Conservation (phyloP, 495 filamentous ascomycete genomes). For the Rusavskia elegans region DNA sequence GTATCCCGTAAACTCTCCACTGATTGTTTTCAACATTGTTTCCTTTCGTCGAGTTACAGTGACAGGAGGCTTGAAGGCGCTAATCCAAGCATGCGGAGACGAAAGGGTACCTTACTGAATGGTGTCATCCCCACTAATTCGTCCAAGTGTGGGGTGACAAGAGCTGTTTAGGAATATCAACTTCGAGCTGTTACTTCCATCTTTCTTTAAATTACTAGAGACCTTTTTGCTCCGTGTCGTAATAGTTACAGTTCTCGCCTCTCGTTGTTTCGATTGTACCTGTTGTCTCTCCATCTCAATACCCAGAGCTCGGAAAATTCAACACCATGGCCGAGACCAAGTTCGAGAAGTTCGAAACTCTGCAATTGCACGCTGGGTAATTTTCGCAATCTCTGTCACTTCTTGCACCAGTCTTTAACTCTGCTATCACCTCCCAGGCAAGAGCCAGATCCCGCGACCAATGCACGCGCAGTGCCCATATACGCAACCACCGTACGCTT, state of each 20-base stretch:
- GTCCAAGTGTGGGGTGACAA: background rate
- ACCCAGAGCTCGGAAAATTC: background rate
- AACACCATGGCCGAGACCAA: background rate
- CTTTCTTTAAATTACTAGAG: background rate
- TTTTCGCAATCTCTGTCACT: conserved; percentile 9
- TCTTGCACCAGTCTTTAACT: conserved; percentile 6
- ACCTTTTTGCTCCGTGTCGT: background rate
- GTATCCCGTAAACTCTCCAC: too few relatives aligned
- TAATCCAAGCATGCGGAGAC: too few relatives aligned
- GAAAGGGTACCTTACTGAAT: background rate
- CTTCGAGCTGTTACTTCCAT: background rate
- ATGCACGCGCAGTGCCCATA: conserved; percentile 86
- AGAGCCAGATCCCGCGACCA: conserved; percentile 69
- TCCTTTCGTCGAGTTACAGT: too few relatives aligned
- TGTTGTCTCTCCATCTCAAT: too few relatives aligned
- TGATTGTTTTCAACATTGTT: too few relatives aligned
- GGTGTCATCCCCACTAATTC: background rate
- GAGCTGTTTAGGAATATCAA: background rate
- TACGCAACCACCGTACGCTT: conserved; percentile 72
- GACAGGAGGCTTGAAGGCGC: too few relatives aligned
- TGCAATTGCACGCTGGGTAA: conserved; percentile 93
- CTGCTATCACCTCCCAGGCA: conserved; percentile 35
- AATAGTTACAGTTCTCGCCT: too few relatives aligned
- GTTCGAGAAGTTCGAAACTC: conserved; percentile 58
- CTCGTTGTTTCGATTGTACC: too few relatives aligned